Base-by-base conservation (phyloP, 306 rosid genomes). In the Cyclanthera cordifolia region DNA sequence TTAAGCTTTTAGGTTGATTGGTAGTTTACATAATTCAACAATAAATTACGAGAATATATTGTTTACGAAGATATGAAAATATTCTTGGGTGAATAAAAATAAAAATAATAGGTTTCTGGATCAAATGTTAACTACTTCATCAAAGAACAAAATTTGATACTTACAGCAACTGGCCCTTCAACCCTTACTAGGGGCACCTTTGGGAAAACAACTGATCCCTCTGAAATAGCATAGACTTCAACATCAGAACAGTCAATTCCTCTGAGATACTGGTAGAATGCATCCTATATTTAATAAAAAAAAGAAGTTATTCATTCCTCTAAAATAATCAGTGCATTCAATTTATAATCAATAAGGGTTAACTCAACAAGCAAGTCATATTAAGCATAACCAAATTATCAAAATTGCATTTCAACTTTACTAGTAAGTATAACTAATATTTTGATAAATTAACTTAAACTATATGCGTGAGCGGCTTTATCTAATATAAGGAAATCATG, bases 131-230 rank as follows among this genome's bases (percentile, higher is more conserved):
- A 28, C 23, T 37, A 28, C 12, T 69, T 30, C 20, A 17, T 10
- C 1, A 6, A 61, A 51, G 46, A 9, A 17, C 48, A 69, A 69
- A 37, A 4, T 53, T 48, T 8, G 25, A 66, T 69, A 86, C 99
- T 90, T 79, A 94, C 99, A 3, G 99, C 97, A 81, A 94, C 53
- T 11, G 99, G 95, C 55, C 99, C 99, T 85, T 90, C 99, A 53
- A 94, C 75, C 87, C 99, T 86, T 72, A 94, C 37, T 64, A 94
- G 72, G 54, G 99, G 99, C 32, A 90, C 85, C 83, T 94, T 94
- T 4, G 99, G 99, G 75, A 94, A 94, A 82, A 90, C 99, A 60
- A 78, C 97, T 1, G 97, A 61, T 55, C 99, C 99, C 84, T 94
- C 99, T 4, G 91, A 70, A 65, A 83, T 71, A 70, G 96, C 87